These are phyloP conservation scores for Dendrothele bispora DNA, from an alignment of 768 basidiomycete genomes.

Conservation along the genomic window DNA sequence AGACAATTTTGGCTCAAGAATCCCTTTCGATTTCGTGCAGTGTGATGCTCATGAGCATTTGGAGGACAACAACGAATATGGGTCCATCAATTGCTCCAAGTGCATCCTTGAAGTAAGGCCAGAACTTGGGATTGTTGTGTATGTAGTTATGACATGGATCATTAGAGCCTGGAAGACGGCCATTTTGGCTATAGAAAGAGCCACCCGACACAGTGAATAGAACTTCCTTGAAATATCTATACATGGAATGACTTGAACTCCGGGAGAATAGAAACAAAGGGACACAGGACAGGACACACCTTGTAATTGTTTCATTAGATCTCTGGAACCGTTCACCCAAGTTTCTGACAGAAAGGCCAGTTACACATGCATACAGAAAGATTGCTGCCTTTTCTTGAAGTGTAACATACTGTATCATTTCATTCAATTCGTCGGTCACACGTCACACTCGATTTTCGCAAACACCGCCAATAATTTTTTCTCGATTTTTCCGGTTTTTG, in stretches of 20 bases:
- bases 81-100: conserved; percentile 35
- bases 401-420: no score
- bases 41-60: conserved; percentile 16
- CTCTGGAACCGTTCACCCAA: not conserved
- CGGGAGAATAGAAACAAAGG: not conserved
- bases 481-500: no score
- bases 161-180: conserved; percentile 14
- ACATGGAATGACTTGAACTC: not conserved
- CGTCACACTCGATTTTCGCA: no score
- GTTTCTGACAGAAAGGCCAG: not conserved
- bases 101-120: conserved; percentile 30
- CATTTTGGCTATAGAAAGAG: conserved; percentile 15
- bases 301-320: conserved; percentile 6
- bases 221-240: conserved; percentile 11
- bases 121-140: conserved; percentile 22
- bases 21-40: conserved; percentile 28
- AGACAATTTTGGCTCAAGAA: conserved; percentile 36
- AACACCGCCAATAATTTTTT: no score
- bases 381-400: conserved; percentile 19
- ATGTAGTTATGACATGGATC: conserved; percentile 19
- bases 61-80: conserved; percentile 23
- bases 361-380: conserved; percentile 12
- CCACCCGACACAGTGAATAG: conserved; percentile 5
- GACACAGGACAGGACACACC: no score
- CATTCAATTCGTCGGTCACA: no score